phyloP scores from a whole-genome alignment of 306 rosid genomes.

The Rosa multiflora region DNA sequence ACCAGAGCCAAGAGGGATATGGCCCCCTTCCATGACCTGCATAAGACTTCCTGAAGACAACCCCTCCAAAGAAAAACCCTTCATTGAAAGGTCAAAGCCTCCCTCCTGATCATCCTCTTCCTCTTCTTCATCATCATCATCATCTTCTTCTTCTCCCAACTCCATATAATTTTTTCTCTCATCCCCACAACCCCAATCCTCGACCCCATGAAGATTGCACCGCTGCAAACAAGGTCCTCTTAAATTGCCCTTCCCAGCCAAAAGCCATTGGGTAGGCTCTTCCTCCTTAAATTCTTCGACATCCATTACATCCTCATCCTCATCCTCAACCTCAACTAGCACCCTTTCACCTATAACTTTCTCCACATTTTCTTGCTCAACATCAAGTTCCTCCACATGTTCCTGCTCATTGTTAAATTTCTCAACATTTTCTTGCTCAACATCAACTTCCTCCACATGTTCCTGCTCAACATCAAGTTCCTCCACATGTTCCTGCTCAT shows the following conservation, averaged over 20 bases:
- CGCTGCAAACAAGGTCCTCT: conserved; percentile 46
- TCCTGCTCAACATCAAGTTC: not conserved
- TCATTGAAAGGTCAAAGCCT: conserved; percentile 53
- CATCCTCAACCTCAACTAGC: conserved; percentile 1
- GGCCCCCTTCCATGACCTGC: conserved; percentile 51
- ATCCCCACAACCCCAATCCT: conserved; percentile 34
- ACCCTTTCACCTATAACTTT: not conserved
- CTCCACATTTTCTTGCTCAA: conserved; percentile 3
- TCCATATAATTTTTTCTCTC: conserved; percentile 33
- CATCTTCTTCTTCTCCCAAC: conserved; percentile 37
- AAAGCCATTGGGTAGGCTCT: conserved; percentile 53
- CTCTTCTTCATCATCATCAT: not conserved
- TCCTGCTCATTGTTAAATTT: not conserved
- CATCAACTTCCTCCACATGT: not conserved
- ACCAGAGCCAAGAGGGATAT: conserved; percentile 54
- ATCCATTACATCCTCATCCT: conserved; percentile 34
- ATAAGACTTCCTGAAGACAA: conserved; percentile 58
- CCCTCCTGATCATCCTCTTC: conserved; percentile 39
- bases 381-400: conserved; percentile 17
- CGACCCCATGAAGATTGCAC: conserved; percentile 42
- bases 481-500: not conserved
- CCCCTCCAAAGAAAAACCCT: conserved; percentile 54
- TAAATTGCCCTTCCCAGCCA: conserved; percentile 38
- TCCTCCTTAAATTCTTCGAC: conserved; percentile 51
- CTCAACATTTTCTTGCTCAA: not conserved